Evolutionary conservation across 1,284 basidiomycete species (phyloP).

Genomic region (Omphalotus olearius): DNA sequence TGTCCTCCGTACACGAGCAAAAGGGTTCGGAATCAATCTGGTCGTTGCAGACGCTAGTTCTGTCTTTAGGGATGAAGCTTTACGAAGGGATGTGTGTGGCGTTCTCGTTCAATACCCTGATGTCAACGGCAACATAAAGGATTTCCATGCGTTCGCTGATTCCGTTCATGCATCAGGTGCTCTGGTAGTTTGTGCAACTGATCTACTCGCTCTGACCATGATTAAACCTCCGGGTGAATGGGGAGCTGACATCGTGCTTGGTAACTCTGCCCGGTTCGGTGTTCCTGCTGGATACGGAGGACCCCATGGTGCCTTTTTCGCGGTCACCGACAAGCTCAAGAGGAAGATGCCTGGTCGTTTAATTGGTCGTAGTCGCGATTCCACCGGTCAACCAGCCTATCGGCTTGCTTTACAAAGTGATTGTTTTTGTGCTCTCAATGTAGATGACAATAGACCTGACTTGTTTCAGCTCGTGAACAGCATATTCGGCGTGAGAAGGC

Average conservation of each 20-base stretch:
- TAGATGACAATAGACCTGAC: neutral
- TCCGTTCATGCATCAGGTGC: slow-evolving; percentile 75
- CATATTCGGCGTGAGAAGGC: slow-evolving; percentile 96
- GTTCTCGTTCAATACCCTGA: slow-evolving; percentile 92
- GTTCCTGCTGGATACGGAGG: slow-evolving; percentile 90
- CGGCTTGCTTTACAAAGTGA: slow-evolving; percentile 90
- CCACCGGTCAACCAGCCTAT: slow-evolving; percentile 84
- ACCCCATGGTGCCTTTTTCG: slow-evolving; percentile 95
- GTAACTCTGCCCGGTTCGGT: slow-evolving; percentile 94
- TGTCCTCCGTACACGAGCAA: slow-evolving; percentile 84
- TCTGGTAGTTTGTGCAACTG: slow-evolving; percentile 85
- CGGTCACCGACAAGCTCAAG: slow-evolving; percentile 90
- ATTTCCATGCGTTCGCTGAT: slow-evolving; percentile 69
- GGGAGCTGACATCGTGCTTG: slow-evolving; percentile 95
- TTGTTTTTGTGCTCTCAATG: slow-evolving; percentile 24
- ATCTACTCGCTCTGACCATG: slow-evolving; percentile 90
- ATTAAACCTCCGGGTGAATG: slow-evolving; percentile 97
- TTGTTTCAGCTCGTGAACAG: slow-evolving; percentile 78
- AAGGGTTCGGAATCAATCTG: slow-evolving; percentile 85
- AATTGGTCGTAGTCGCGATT: slow-evolving; percentile 88
- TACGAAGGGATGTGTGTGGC: slow-evolving; percentile 74
- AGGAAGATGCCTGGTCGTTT: slow-evolving; percentile 96
- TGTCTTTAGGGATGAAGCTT: slow-evolving; percentile 48
- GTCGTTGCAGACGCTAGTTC: slow-evolving; percentile 59
- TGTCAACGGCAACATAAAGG: slow-evolving; percentile 80